phyloP scores from a whole-genome alignment of 2,329 filamentous ascomycete species.

The Talaromyces sp. region DNA sequence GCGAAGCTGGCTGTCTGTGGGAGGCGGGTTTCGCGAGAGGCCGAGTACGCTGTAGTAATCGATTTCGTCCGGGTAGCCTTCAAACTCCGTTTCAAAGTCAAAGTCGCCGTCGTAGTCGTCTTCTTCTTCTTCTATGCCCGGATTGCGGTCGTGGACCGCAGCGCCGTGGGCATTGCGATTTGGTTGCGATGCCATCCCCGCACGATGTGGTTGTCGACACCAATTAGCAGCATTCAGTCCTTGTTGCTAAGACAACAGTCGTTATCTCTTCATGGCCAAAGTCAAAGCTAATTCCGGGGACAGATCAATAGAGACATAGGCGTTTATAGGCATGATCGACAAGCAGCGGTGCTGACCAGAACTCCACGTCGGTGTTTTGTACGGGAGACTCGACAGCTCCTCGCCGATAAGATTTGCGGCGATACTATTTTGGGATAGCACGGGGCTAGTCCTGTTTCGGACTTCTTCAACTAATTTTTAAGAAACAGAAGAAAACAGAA shows the following conservation, averaged over 20 bases:
- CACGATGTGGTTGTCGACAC: neutral
- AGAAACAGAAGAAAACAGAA: too few relatives aligned
- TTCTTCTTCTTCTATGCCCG: neutral
- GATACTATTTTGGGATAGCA: neutral
- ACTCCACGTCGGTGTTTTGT: neutral
- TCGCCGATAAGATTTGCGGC: neutral
- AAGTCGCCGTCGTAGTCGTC: constrained; percentile 17
- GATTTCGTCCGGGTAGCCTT: constrained; percentile 24
- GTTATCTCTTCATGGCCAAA: neutral
- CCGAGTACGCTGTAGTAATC: constrained; percentile 41
- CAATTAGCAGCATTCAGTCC: neutral
- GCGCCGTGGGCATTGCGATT: neutral
- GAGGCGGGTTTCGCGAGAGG: constrained; percentile 33
- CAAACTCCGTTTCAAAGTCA: constrained; percentile 22
- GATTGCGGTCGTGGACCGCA: neutral
- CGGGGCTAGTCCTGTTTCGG: neutral
- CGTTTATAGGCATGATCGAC: neutral
- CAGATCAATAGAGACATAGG: neutral
- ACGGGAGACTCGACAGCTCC: neutral
- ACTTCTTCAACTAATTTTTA: too few relatives aligned
- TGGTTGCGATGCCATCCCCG: neutral
- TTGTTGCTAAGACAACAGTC: neutral
- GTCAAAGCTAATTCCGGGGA: neutral
- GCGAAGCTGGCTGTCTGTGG: constrained; percentile 36
- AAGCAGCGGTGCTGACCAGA: neutral